Base-by-base conservation (phyloP, 2,329 filamentous ascomycete genomes). In the Aspergillus unguis region DNA sequence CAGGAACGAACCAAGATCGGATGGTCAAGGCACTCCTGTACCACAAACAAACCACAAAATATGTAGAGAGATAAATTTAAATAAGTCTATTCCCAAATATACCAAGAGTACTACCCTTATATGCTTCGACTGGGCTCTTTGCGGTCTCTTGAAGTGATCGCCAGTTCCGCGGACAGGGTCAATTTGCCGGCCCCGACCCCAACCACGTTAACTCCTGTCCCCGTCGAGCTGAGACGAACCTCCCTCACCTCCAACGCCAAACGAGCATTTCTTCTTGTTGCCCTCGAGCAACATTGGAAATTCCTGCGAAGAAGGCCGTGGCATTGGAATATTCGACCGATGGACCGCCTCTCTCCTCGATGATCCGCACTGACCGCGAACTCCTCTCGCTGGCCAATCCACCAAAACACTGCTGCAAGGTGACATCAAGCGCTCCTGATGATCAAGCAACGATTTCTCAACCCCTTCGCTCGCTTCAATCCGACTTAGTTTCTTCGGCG, bases 141-240 rank as follows among this genome's bases (percentile, higher is more conserved):
- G n/a, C 31, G 5, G 11, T 32, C 26, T 17, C n/a, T 41, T 17
- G 25, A 40, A 35, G 28, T 50, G 54, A 58, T 56, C 57, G 55
- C 55, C 57, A 55, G 47, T 35, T 48, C 51, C 49, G 53, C 50
- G 27, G 50, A 53, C 54, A 50, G 49, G 50, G 46, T 55, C 53
- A 58, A 58, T 58, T 56, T 59, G 50, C 58, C 57, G 57, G 52
- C 49, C 23, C 10, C 42, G n/a, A 29, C 46, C 44, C 52, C 38
- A 44, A 50, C 52, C 52, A 48, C 51, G 44, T 36, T 31, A 26
- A 36, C 28, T 46, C 11, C 44, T 33, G 44, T 43, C 43, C 37
- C 50, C 44, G 40, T 56, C 41, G 48, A 17, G 17, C 17, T 17
- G 17, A 17, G 17, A 17, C 17, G 17, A 54, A 38, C 55, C 42